phyloP scores from a whole-genome alignment of 2,329 filamentous ascomycete species.

The Monosporascus sp. region DNA sequence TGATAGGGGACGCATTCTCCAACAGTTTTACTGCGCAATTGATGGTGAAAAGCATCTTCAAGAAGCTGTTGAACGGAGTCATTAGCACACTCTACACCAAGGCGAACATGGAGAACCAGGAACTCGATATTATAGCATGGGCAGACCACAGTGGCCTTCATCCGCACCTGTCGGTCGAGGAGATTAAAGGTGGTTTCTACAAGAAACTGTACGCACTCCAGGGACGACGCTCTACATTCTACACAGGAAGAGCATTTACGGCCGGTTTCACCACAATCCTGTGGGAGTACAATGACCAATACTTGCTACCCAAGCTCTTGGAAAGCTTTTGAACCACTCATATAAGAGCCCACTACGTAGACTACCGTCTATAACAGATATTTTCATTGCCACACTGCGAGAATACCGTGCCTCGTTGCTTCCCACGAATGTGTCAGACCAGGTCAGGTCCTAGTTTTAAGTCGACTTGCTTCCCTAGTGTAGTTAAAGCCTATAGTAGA shows the following conservation, averaged over 20 bases:
- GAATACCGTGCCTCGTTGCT: too few relatives aligned
- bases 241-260: conserved; percentile 30
- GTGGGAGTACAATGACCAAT: conserved; percentile 28
- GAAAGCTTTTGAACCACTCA: background rate
- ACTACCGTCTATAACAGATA: background rate
- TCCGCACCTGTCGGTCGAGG: conserved; percentile 22
- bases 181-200: conserved; percentile 30
- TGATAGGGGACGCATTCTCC: conserved; percentile 17
- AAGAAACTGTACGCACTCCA: conserved; percentile 32
- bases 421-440: too few relatives aligned
- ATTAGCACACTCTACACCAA: conserved; percentile 31
- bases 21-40: conserved; percentile 17
- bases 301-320: conserved; percentile 23
- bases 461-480: too few relatives aligned
- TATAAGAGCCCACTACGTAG: too few relatives aligned
- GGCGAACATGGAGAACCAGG: conserved; percentile 9
- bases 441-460: too few relatives aligned
- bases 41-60: conserved; percentile 17
- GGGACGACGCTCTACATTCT: conserved; percentile 34
- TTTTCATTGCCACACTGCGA: background rate
- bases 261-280: conserved; percentile 27
- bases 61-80: conserved; percentile 30
- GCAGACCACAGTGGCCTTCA: conserved; percentile 28
- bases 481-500: too few relatives aligned
- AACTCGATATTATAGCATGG: conserved; percentile 19